phyloP scores from a whole-genome alignment of 2,329 filamentous ascomycete species.

The Talaromyces marneffei region DNA sequence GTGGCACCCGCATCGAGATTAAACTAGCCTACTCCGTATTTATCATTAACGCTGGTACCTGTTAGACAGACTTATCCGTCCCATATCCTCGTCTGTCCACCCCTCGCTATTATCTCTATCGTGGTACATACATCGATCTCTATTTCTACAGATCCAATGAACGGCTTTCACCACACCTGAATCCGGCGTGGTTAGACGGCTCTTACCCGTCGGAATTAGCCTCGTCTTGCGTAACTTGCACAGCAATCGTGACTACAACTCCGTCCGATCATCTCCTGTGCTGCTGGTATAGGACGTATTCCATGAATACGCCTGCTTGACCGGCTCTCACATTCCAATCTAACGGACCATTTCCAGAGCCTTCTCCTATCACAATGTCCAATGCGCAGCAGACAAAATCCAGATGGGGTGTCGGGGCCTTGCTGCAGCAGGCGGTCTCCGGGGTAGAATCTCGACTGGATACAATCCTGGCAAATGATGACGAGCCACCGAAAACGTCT shows the following conservation, averaged over 20 bases:
- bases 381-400: slow-evolving; percentile 44
- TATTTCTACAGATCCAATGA: background rate
- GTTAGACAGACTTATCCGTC: background rate
- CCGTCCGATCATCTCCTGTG: background rate
- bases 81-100: background rate
- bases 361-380: slow-evolving; percentile 22
- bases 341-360: background rate
- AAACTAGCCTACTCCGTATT: slow-evolving; percentile 2
- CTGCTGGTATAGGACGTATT: background rate
- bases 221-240: slow-evolving; percentile 7
- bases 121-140: background rate
- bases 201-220: background rate
- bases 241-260: background rate
- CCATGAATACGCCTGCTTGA: background rate
- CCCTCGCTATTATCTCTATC: background rate
- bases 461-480: slow-evolving; percentile 78
- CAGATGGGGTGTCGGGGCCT: slow-evolving; percentile 63
- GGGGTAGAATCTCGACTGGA: slow-evolving; percentile 91
- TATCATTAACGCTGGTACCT: slow-evolving; percentile 2
- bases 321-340: background rate
- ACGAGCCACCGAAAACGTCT: slow-evolving; percentile 37
- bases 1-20: background rate
- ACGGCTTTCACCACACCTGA: background rate
- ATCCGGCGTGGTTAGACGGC: slow-evolving; percentile 2
- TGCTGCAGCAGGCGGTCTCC: slow-evolving; percentile 84